Conservation (phyloP, 768 basidiomycete species). For the Leccinum ochraceum region DNA sequence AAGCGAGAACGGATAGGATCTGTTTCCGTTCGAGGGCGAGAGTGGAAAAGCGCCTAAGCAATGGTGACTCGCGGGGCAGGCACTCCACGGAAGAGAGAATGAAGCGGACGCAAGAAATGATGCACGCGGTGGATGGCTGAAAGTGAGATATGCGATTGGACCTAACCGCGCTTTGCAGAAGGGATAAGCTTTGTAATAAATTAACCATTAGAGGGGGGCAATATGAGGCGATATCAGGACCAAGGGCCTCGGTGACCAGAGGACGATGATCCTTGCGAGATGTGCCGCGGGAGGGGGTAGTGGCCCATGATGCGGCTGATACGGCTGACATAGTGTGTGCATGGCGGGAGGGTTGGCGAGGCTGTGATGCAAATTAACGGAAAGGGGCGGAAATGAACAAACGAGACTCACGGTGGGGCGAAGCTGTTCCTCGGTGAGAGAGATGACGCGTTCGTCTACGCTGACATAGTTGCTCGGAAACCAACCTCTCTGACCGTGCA, state of each 20-base stretch:
- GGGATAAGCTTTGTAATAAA: slow-evolving; percentile 79
- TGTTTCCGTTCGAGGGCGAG: slow-evolving; percentile 80
- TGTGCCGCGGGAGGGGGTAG: slow-evolving; percentile 40
- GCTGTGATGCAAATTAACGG: slow-evolving; percentile 15
- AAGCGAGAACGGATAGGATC: slow-evolving; percentile 78
- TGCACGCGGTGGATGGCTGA: slow-evolving; percentile 91
- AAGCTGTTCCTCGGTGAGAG: slow-evolving; percentile 60
- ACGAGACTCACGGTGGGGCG: slow-evolving; percentile 41
- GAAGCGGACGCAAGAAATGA: slow-evolving; percentile 90
- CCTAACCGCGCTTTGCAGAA: slow-evolving; percentile 83
- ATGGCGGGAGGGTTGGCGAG: slow-evolving; percentile 45
- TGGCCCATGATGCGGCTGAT: slow-evolving; percentile 57
- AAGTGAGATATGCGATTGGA: slow-evolving; percentile 81
- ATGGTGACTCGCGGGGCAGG: slow-evolving; percentile 74
- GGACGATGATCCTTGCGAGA: slow-evolving; percentile 44
- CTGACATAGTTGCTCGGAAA: slow-evolving; percentile 97
- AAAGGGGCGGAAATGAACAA: background rate
- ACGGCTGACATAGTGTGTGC: slow-evolving; percentile 50
- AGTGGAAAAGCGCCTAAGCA: slow-evolving; percentile 63
- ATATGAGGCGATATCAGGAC: slow-evolving; percentile 57
- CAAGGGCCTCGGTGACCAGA: slow-evolving; percentile 46
- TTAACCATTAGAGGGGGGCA: slow-evolving; percentile 81
- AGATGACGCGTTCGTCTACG: slow-evolving; percentile 50
- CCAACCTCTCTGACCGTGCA: slow-evolving; percentile 90
- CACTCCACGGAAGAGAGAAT: slow-evolving; percentile 84